Conservation (phyloP, 768 basidiomycete genomes). For the Suillus subaureus region DNA sequence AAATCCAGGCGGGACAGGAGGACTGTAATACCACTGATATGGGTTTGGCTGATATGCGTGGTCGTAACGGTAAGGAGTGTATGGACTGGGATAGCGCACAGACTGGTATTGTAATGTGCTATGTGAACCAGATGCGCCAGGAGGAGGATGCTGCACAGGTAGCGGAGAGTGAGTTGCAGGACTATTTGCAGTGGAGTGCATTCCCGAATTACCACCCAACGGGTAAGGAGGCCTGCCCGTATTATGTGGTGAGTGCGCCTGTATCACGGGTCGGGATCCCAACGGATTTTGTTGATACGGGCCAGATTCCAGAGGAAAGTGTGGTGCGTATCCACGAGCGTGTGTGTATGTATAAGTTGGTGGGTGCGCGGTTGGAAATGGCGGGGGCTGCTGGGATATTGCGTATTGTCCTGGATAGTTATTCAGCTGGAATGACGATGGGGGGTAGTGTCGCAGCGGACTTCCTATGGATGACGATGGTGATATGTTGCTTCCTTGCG, state of each 20-base stretch:
- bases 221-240: conserved; percentile 42
- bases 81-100: conserved; percentile 32
- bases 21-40: conserved; percentile 51
- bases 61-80: conserved; percentile 39
- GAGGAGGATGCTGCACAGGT: conserved; percentile 26
- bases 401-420: conserved; percentile 49
- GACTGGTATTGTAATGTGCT: conserved; percentile 18
- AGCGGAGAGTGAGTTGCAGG: conserved; percentile 23
- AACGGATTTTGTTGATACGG: conserved; percentile 45
- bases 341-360: conserved; percentile 34
- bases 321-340: conserved; percentile 38
- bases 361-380: conserved; percentile 30
- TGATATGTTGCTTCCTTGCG: conserved; percentile 3
- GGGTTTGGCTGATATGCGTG: conserved; percentile 39
- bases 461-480: conserved; percentile 26
- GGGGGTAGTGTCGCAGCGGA: conserved; percentile 20
- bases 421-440: conserved; percentile 36
- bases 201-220: conserved; percentile 28
- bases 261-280: conserved; percentile 44
- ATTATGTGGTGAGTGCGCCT: conserved; percentile 34
- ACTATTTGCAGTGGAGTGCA: conserved; percentile 24
- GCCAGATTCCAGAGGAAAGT: conserved; percentile 37
- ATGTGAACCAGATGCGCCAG: conserved; percentile 21
- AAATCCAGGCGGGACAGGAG: conserved; percentile 26
- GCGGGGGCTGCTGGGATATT: conserved; percentile 44